Evolutionary conservation across 1,284 basidiomycete genomes (phyloP).

Genomic region (Marasmius tenuissimus): DNA sequence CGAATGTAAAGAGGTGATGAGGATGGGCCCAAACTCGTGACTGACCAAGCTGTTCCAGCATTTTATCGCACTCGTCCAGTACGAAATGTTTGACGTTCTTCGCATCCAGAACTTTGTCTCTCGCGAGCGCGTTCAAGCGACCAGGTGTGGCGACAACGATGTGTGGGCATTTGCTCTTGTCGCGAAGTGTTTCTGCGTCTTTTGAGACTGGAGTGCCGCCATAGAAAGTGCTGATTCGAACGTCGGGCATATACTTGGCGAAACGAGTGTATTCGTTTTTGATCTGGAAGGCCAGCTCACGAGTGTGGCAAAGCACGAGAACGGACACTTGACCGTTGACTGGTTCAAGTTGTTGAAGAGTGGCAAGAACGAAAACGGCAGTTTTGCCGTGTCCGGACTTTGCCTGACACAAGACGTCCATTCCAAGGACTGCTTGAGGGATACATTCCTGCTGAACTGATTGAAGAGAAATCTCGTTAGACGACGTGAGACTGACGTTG

Average conservation of each 20-base stretch:
- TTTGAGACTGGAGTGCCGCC: slow-evolving; percentile 95
- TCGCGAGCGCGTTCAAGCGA: slow-evolving; percentile 87
- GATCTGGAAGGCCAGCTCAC: slow-evolving; percentile 99
- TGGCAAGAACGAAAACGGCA: slow-evolving; percentile 97
- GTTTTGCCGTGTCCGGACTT: slow-evolving; percentile 99
- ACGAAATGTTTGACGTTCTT: slow-evolving; percentile 98
- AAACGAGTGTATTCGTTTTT: slow-evolving; percentile 99
- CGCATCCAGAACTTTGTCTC: slow-evolving; percentile 92
- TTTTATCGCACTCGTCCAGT: slow-evolving; percentile 99
- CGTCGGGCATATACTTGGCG: slow-evolving; percentile 99
- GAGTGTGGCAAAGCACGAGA: slow-evolving; percentile 97
- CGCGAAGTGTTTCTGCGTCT: slow-evolving; percentile 92
- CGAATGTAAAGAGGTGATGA: slow-evolving; percentile 43
- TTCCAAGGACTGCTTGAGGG: slow-evolving; percentile 98
- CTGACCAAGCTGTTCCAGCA: slow-evolving; percentile 99
- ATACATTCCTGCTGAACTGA: slow-evolving; percentile 99
- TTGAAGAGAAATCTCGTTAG: background rate
- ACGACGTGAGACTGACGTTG: slow-evolving; percentile 1
- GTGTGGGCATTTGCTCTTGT: slow-evolving; percentile 98
- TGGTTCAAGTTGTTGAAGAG: slow-evolving; percentile 97
- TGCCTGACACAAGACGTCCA: slow-evolving; percentile 99
- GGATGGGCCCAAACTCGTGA: slow-evolving; percentile 67
- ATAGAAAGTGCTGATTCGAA: slow-evolving; percentile 97
- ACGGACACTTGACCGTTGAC: slow-evolving; percentile 98
- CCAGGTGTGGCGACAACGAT: slow-evolving; percentile 99